phyloP scores from a whole-genome alignment of 106 monocot species.

The Platanthera guangdongensis region DNA sequence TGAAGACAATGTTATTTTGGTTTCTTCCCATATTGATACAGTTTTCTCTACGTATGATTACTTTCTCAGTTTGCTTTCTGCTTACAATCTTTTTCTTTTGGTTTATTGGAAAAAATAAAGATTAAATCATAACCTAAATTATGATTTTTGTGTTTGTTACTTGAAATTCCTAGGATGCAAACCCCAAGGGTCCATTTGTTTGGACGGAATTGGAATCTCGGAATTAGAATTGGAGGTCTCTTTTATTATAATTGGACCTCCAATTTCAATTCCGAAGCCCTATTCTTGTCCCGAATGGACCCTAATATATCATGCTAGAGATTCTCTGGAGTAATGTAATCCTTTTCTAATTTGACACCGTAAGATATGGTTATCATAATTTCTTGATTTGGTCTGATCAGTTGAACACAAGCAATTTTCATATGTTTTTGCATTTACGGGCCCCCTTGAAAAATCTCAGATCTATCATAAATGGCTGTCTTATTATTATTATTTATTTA shows the following conservation, averaged over 20 bases:
- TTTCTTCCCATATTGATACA: constrained; percentile 98
- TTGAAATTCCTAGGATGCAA: background rate
- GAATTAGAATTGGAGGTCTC: too few relatives aligned
- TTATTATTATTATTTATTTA: background rate
- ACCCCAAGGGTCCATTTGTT: too few relatives aligned
- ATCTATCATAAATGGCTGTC: background rate
- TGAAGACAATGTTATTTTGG: constrained; percentile 59
- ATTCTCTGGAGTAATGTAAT: background rate
- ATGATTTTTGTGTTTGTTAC: background rate
- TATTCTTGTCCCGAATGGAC: too few relatives aligned
- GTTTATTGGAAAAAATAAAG: background rate
- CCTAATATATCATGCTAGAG: background rate
- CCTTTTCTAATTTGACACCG: background rate
- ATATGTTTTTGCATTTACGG: background rate
- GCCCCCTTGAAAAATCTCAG: background rate
- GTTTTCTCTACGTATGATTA: constrained; percentile 84
- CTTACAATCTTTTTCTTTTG: background rate
- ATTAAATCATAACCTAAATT: background rate
- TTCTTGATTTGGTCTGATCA: background rate
- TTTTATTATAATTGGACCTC: too few relatives aligned
- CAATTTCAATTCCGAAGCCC: too few relatives aligned
- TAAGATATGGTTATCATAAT: background rate
- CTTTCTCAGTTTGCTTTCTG: constrained; percentile 11
- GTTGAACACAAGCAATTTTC: background rate
- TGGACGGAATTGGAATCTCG: too few relatives aligned